phyloP scores from a whole-genome alignment of 1,139 yeast genomes.

The Spathaspora jeffriesii region DNA sequence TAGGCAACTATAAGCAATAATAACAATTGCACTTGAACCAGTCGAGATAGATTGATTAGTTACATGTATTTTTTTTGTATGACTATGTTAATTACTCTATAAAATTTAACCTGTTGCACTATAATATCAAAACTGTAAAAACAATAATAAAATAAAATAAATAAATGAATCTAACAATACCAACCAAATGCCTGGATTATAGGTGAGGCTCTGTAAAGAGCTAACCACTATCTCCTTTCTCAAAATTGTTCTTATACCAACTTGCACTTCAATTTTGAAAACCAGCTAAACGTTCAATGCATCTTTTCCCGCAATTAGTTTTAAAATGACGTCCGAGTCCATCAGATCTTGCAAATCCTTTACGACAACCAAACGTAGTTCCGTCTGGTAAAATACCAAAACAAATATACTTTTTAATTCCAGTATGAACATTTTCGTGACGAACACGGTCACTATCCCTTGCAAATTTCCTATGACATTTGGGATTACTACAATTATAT shows the following conservation, averaged over 20 bases:
- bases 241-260: not conserved
- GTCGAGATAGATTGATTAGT: too few species aligned
- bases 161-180: not conserved
- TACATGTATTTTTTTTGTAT: too few species aligned
- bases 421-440: conserved; percentile 89
- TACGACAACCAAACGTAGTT: conserved; percentile 83
- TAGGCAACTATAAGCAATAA: too few species aligned
- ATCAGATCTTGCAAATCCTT: conserved; percentile 91
- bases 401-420: conserved; percentile 85
- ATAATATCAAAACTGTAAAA: not conserved
- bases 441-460: conserved; percentile 92
- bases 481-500: conserved; percentile 13
- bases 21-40: too few species aligned
- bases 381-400: conserved; percentile 68
- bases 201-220: too few species aligned
- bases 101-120: too few species aligned
- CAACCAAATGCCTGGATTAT: too few species aligned
- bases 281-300: conserved; percentile 74
- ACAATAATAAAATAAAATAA: not conserved
- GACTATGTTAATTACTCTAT: too few species aligned
- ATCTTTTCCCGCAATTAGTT: conserved; percentile 85
- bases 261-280: conserved; percentile 15
- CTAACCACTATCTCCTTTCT: not conserved
- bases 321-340: conserved; percentile 91
- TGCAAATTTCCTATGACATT: conserved; percentile 81